Evolutionary conservation across 2,329 filamentous ascomycete species (phyloP).

Genomic region (Verticillium longisporum): DNA sequence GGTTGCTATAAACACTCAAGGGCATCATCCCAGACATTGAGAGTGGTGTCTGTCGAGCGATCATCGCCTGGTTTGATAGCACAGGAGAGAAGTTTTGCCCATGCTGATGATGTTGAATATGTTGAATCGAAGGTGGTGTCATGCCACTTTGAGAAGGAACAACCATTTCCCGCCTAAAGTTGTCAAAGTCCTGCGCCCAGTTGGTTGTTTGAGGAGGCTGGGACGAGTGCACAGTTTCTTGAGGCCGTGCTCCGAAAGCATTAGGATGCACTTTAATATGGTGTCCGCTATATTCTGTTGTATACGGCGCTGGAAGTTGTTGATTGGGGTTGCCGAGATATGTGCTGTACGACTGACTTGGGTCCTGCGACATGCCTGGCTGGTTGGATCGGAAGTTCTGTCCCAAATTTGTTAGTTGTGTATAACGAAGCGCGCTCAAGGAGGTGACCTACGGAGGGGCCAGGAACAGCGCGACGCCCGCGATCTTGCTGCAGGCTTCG

Average conservation of each 20-base stretch:
- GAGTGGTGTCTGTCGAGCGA: neutral
- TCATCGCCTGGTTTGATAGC: conserved; percentile 14
- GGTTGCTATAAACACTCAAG: neutral
- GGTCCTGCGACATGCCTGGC: neutral
- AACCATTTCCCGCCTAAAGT: neutral
- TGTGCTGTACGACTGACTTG: neutral
- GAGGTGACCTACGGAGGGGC: conserved; percentile 20
- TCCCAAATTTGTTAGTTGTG: neutral
- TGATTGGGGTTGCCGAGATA: neutral
- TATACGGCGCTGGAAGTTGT: neutral
- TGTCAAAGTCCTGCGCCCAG: conserved; percentile 10
- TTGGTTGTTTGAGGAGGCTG: neutral
- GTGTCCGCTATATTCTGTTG: neutral
- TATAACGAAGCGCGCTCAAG: no score
- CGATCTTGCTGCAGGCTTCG: conserved; percentile 33
- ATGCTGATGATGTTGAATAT: conserved; percentile 1
- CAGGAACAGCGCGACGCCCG: conserved; percentile 21
- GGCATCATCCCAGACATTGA: neutral
- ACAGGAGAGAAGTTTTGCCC: conserved; percentile 4
- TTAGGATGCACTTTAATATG: neutral
- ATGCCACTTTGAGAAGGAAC: neutral
- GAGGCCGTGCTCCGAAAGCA: neutral
- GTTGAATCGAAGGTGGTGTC: neutral
- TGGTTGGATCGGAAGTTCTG: neutral
- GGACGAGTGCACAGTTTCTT: neutral